Conservation (phyloP, 352 stramenopile species). For the Pythium rhizo-oryzae region DNA sequence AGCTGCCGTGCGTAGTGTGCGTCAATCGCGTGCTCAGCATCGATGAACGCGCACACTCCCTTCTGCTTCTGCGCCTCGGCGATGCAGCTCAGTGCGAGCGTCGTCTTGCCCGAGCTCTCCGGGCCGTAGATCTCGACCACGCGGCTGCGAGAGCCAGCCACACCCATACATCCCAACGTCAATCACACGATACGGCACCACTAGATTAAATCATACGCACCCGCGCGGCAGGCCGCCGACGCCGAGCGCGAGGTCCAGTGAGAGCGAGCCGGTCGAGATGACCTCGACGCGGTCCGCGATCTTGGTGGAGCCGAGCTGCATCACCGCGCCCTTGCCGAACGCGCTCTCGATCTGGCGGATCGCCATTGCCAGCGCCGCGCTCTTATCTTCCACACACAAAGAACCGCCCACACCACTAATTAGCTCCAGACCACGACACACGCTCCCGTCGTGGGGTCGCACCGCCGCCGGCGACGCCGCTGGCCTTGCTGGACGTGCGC, state of each 20-base stretch:
- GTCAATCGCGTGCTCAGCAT: conserved; percentile 99
- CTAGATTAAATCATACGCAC: conserved; percentile 32
- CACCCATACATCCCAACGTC: too few relatives aligned
- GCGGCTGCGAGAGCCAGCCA: conserved; percentile 79
- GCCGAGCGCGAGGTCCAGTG: conserved; percentile 91
- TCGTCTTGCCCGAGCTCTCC: conserved; percentile 98
- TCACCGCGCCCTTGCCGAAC: conserved; percentile 96
- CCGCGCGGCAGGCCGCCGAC: conserved; percentile 95
- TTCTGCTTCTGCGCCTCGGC: conserved; percentile 94
- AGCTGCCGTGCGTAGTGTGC: conserved; percentile 93
- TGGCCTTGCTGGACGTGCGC: conserved; percentile 29
- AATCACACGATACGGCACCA: too few relatives aligned
- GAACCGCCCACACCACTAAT: too few relatives aligned
- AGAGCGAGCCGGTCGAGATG: conserved; percentile 94
- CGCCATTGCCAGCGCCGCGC: conserved; percentile 92
- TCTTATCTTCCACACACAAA: conserved; percentile 52
- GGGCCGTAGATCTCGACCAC: conserved; percentile 99
- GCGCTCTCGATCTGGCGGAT: conserved; percentile 95
- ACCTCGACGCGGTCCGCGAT: conserved; percentile 92
- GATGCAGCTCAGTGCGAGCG: conserved; percentile 96
- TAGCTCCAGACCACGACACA: too few relatives aligned
- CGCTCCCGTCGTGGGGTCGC: not conserved
- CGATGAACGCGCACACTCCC: conserved; percentile 97
- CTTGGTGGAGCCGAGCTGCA: conserved; percentile 94
- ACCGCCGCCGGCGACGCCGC: conserved; percentile 15